Evolutionary conservation across 306 rosid species (phyloP), one percentile per base, ranked within the genome.

Genomic region (Coriaria nepalensis): DNA sequence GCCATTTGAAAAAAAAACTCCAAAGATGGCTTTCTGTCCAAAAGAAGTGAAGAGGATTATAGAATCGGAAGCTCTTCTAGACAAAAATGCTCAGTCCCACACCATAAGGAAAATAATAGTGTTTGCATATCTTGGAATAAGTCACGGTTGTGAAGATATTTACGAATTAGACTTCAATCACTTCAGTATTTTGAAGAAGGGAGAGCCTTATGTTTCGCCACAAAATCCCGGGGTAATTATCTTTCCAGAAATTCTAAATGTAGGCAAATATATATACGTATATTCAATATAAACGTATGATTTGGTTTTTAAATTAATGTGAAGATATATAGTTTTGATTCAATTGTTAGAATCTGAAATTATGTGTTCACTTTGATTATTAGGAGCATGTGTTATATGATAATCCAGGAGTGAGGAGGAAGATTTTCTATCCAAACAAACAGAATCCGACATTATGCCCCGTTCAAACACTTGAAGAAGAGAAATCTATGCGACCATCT

Each of bases 91-190:
- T 50, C 93, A 80, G 45, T 73, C 81, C 10, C 96, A 87, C 66
- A 87, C 96, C 12, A 49, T 71, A 53, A 82, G 94, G 73, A 87
- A 87, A 73, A 78, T 87, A 33, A 57, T 87, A 54, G 87, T 82
- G 61, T 87, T 87, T 67, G 79, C 92, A 61, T 75, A 84, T 54
- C 94, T 87, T 63, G 92, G 94, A 13, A 75, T 73, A 69, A 78
- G 94, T 64, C 93, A 87, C 54, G 94, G 93, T 6, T 77, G 87
- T 63, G 96, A 82, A 52, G 96, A 87, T 52, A 75, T 87, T 61
- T 67, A 75, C 13, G 96, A 87, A 57, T 65, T 87, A 54, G 75
- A 80, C 73, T 78, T 82, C 51, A 82, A 71, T 52, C 94, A 87
- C 62, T 87, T 82, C 62, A 78, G 75, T 69, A 75, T 87, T 63